Evolutionary conservation across 169 alveolate species (phyloP).

Genomic region (Ichthyophthirius multifiliis): DNA sequence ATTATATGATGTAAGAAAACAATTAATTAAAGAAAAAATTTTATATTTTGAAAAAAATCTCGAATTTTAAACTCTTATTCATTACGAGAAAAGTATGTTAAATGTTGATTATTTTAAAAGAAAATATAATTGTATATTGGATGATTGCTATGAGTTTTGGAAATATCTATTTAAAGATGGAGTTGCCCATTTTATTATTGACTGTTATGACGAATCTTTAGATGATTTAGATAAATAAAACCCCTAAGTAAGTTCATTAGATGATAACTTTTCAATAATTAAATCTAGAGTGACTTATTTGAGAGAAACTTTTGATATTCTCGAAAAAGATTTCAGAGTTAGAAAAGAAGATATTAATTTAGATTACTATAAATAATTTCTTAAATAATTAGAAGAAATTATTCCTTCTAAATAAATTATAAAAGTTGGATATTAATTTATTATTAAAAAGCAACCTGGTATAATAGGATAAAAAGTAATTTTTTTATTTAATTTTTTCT

Average conservation of each 20-base stretch:
- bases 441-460: background rate
- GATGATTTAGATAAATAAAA: constrained; percentile 23
- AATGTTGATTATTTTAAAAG: too few relatives aligned
- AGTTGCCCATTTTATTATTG: constrained; percentile 27
- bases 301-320: constrained; percentile 16
- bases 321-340: constrained; percentile 41
- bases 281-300: background rate
- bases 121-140: background rate
- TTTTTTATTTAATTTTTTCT: background rate
- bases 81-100: too few relatives aligned
- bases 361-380: constrained; percentile 30
- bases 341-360: constrained; percentile 6
- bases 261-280: constrained; percentile 27
- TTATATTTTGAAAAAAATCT: background rate
- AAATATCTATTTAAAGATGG: constrained; percentile 31
- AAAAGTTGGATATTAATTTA: constrained; percentile 26
- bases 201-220: constrained; percentile 27
- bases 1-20: background rate
- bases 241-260: background rate
- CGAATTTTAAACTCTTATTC: too few relatives aligned
- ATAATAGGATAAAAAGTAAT: background rate
- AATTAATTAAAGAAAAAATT: background rate
- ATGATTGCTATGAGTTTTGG: constrained; percentile 39
- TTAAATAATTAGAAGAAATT: constrained; percentile 23
- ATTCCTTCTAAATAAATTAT: constrained; percentile 30